Conservation (phyloP, 116 monocot genomes). For the Phalaenopsis hybrid region DNA sequence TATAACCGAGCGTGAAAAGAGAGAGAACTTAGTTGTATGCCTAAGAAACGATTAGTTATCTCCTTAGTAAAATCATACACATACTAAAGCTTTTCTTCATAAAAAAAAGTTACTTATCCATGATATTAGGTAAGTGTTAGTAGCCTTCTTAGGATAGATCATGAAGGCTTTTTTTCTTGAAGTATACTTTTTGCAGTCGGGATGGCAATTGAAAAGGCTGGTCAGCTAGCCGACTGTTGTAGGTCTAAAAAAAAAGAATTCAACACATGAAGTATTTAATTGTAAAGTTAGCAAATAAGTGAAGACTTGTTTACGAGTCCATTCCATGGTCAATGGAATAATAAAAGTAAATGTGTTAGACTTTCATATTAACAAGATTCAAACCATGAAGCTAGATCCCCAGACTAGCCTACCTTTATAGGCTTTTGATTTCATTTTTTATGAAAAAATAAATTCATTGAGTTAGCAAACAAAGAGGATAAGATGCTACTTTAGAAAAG, state of each 20-base stretch:
- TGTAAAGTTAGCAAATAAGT: background rate
- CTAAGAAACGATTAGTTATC: background rate
- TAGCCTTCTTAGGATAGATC: slow-evolving; percentile 1
- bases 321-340: background rate
- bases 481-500: too few species aligned
- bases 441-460: too few species aligned
- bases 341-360: background rate
- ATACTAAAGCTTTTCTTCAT: background rate
- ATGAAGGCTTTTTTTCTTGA: background rate
- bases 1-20: background rate
- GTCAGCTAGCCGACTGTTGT: background rate
- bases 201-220: background rate
- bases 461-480: too few species aligned
- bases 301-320: background rate
- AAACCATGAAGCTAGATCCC: background rate
- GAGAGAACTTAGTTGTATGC: background rate
- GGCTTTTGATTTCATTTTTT: too few species aligned
- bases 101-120: background rate
- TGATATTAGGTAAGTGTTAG: background rate
- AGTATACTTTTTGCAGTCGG: background rate
- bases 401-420: background rate
- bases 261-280: background rate
- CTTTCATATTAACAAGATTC: background rate
- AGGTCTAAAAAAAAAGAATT: background rate
- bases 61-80: background rate